A percentile compares a stretch with the other conserved stretches of the same genome.
Conservation (phyloP, 306 rosid genomes). For the Trifolium dubium region DNA sequence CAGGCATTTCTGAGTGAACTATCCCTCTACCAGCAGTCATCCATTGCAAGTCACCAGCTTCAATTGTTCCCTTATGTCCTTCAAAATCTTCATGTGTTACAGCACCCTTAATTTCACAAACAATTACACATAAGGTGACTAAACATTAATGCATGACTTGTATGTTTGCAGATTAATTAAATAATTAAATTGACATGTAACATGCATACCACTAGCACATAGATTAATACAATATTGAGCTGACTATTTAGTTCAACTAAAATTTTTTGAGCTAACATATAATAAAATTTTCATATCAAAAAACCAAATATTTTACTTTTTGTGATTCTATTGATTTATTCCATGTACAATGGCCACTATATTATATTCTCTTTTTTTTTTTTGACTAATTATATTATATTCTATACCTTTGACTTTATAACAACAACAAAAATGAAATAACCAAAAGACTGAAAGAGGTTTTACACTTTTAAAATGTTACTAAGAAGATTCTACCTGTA, state of each 20-base stretch:
- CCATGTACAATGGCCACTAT: not conserved
- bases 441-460: not conserved
- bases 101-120: conserved; percentile 63
- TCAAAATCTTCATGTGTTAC: conserved; percentile 91
- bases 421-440: not conserved
- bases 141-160: too few relatives aligned
- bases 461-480: not conserved
- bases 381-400: not conserved
- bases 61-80: conserved; percentile 92
- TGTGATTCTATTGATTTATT: not conserved
- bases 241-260: not conserved
- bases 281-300: not conserved
- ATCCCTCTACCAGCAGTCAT: conserved; percentile 99
- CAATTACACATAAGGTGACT: conserved; percentile 1
- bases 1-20: conserved; percentile 96
- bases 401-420: conserved; percentile 21
- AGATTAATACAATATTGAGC: not conserved
- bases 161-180: too few relatives aligned
- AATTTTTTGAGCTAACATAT: not conserved
- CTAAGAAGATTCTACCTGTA: conserved; percentile 61
- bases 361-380: not conserved
- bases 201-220: not conserved
- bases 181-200: too few relatives aligned
- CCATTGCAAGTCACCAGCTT: conserved; percentile 94
- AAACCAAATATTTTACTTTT: not conserved